phyloP scores from a whole-genome alignment of 2,329 filamentous ascomycete genomes.

The Rosellinia necatrix region DNA sequence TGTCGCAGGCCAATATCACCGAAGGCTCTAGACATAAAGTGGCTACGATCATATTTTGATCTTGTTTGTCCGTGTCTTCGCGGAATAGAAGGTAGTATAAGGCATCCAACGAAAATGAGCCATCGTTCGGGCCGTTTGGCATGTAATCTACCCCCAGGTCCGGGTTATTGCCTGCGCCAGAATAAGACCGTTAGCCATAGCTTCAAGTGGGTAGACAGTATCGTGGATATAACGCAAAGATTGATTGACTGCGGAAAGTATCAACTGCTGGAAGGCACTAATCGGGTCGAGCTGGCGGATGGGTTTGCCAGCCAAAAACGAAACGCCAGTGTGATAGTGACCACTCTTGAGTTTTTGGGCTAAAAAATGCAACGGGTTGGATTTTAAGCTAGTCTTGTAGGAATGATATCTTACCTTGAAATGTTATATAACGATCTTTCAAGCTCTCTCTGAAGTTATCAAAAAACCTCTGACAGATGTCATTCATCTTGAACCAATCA shows the following conservation, averaged over 20 bases:
- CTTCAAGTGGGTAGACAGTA: too few species aligned
- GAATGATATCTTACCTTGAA: neutral
- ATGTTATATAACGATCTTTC: neutral
- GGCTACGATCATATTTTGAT: slow-evolving; percentile 14
- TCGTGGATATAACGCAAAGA: too few species aligned
- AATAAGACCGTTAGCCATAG: neutral
- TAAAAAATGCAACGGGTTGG: too few species aligned
- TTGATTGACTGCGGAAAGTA: too few species aligned
- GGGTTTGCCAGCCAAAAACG: too few species aligned
- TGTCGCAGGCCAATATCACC: neutral
- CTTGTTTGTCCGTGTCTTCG: neutral
- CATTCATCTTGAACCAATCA: slow-evolving; percentile 13
- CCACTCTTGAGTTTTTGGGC: too few species aligned
- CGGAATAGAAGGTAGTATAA: slow-evolving; percentile 8
- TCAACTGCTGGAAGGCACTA: too few species aligned
- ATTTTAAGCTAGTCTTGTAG: too few species aligned
- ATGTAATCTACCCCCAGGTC: neutral
- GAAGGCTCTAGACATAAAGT: neutral
- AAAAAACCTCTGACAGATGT: slow-evolving; percentile 15
- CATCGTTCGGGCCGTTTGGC: neutral
- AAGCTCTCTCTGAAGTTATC: neutral
- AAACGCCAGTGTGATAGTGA: too few species aligned
- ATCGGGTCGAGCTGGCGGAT: too few species aligned
- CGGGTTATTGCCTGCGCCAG: neutral
- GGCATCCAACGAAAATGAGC: neutral